Evolutionary conservation across 148 eudicot genomes (phyloP), one percentile per base, ranked within the genome.

Genomic region (Diospyros kaki): DNA sequence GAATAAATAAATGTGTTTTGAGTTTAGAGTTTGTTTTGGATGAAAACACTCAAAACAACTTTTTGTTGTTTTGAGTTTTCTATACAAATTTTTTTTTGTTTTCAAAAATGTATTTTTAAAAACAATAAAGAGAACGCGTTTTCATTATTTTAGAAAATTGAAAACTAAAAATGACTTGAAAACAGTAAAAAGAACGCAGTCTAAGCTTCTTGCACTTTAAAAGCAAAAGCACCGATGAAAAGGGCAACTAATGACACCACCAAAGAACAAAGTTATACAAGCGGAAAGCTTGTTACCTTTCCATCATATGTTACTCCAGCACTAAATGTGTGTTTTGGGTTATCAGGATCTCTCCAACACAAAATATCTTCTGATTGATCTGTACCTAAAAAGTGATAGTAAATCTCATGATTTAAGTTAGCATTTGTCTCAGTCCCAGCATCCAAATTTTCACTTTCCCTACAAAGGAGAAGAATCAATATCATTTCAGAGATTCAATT

Each of bases 291-390:
- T 50, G 62, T 53, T 74, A 92, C 98, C 97, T 92, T 89, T 8
- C 97, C 97, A 78, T 94, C 98, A 68, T 92, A 91, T 56, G 97
- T 90, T 43, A 94, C 85, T 54, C n/a, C 44, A 56, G 91, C 87
- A 2, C 70, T 76, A 74, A 81, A 84, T 48, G 81, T 45, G 79
- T 85, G 84, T 70, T 77, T 82, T 13, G 98, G 97, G 71, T 92
- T 87, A 4, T 86, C 87, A 6, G 84, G 81, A 82, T 94, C 96
- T 59, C 83, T 86, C 93, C 93, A 92, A 70, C 97, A 94, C 69
- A 94, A 81, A 44, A 94, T 87, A 74, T 94, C 98, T 78, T 92
- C 88, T 55, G 90, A 94, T 68, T 94, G 98, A 81, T 89, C 83
- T 1, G 91, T 92, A 17, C 98, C 98, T 69, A 94, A 81, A 53